phyloP scores from a whole-genome alignment of 352 stramenopile genomes.

The Pythium biforme region DNA sequence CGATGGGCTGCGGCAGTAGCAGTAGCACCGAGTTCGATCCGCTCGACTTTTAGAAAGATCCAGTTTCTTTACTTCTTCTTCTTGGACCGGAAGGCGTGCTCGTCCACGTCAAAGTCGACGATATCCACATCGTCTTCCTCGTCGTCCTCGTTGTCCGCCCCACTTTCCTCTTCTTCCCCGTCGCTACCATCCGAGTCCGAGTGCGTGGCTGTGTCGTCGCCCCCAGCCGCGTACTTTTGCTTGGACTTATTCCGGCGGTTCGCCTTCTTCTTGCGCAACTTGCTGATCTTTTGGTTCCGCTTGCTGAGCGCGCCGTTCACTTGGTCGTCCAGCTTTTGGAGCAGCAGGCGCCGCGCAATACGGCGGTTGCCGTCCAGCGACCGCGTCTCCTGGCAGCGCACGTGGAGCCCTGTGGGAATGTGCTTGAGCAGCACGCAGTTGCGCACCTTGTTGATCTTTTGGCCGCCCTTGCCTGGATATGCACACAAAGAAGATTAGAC shows the following conservation, averaged over 20 bases:
- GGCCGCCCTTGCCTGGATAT: constrained; percentile 66
- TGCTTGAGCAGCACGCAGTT: constrained; percentile 89
- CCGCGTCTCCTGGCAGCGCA: constrained; percentile 79
- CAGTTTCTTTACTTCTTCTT: constrained; percentile 11
- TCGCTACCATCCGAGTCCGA: constrained; percentile 15
- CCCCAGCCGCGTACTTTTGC: constrained; percentile 45
- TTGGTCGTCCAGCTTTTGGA: constrained; percentile 75
- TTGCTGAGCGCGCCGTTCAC: constrained; percentile 63
- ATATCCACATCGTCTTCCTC: constrained; percentile 29
- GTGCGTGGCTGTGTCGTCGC: not conserved
- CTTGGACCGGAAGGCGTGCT: constrained; percentile 40
- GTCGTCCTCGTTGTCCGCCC: constrained; percentile 23
- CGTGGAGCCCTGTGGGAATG: constrained; percentile 66
- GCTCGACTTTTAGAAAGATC: constrained; percentile 18
- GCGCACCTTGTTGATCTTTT: constrained; percentile 92
- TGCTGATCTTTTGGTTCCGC: constrained; percentile 62
- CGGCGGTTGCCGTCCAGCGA: constrained; percentile 79
- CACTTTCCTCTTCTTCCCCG: constrained; percentile 14
- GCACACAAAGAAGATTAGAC: not conserved
- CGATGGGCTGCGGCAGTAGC: constrained; percentile 8
- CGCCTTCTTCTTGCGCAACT: constrained; percentile 66
- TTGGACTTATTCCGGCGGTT: constrained; percentile 51
- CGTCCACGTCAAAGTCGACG: constrained; percentile 21
- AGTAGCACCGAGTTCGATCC: constrained; percentile 12
- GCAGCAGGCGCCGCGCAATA: constrained; percentile 64